phyloP scores from a whole-genome alignment of 257 asterid genomes.

The Orobanche coerulescens region DNA sequence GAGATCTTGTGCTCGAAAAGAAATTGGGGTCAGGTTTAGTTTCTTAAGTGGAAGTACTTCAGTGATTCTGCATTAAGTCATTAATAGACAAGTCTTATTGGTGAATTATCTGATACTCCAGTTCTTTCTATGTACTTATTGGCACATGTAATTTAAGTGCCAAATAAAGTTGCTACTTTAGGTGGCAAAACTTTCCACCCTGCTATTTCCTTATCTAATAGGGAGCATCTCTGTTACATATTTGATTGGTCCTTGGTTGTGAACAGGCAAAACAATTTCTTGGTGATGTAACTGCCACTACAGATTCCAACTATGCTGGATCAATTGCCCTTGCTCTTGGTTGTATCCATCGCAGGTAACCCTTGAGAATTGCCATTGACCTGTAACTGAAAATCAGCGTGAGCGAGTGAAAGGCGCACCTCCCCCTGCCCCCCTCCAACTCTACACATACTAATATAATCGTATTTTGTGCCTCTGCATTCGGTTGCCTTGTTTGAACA shows the following conservation, averaged over 20 bases:
- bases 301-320: constrained; percentile 71
- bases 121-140: neutral
- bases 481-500: constrained; percentile 1
- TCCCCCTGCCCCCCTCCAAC: neutral
- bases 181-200: constrained; percentile 6
- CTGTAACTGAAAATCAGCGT: constrained; percentile 11
- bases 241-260: constrained; percentile 28
- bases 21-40: constrained; percentile 5
- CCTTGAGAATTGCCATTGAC: constrained; percentile 16
- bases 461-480: constrained; percentile 3
- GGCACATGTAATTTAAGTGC: constrained; percentile 9
- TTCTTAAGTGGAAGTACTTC: constrained; percentile 4
- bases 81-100: constrained; percentile 8
- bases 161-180: neutral
- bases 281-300: constrained; percentile 49
- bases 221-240: constrained; percentile 21
- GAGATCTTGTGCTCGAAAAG: constrained; percentile 12
- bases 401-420: constrained; percentile 11
- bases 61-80: constrained; percentile 1
- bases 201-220: constrained; percentile 14
- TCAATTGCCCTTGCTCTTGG: constrained; percentile 94
- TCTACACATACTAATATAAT: neutral
- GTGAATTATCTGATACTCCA: constrained; percentile 11
- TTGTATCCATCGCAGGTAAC: constrained; percentile 93
- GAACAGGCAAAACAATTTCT: constrained; percentile 81